Conservation (phyloP, 495 filamentous ascomycete genomes). For the Aspergillus kassunensis region DNA sequence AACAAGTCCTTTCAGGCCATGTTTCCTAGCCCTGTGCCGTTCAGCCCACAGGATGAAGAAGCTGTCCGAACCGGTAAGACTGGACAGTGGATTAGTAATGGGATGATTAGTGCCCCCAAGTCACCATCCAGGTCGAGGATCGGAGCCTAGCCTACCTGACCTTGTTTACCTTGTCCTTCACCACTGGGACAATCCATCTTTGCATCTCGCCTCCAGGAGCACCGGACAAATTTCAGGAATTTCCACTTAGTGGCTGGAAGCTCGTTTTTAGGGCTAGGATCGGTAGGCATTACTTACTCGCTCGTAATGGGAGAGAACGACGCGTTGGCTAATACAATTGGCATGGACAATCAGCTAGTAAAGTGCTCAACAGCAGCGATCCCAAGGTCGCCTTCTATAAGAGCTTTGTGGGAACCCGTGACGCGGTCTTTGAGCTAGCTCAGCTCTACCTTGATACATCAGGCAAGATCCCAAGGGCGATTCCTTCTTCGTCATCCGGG, state of each 20-base stretch:
- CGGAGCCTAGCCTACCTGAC: not conserved
- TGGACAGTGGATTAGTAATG: not conserved
- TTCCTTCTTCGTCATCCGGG: too few relatives aligned
- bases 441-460: not conserved
- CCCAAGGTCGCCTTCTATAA: not conserved
- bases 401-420: not conserved
- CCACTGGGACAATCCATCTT: not conserved
- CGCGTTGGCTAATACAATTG: not conserved
- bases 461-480: not conserved
- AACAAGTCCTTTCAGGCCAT: not conserved
- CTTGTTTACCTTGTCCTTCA: not conserved
- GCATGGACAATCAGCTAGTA: not conserved
- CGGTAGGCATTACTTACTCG: not conserved
- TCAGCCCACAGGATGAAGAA: not conserved
- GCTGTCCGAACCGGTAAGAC: not conserved
- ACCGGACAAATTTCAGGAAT: not conserved
- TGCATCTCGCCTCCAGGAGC: not conserved
- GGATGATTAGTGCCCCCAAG: not conserved
- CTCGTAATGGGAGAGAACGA: too few relatives aligned
- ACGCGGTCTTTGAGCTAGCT: not conserved
- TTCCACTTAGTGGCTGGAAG: not conserved
- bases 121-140: not conserved
- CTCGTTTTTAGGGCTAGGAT: constrained; percentile 1
- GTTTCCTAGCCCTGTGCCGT: not conserved
- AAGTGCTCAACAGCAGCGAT: not conserved